Conservation (phyloP, 2,329 filamentous ascomycete species). For the Colletotrichum sp. region DNA sequence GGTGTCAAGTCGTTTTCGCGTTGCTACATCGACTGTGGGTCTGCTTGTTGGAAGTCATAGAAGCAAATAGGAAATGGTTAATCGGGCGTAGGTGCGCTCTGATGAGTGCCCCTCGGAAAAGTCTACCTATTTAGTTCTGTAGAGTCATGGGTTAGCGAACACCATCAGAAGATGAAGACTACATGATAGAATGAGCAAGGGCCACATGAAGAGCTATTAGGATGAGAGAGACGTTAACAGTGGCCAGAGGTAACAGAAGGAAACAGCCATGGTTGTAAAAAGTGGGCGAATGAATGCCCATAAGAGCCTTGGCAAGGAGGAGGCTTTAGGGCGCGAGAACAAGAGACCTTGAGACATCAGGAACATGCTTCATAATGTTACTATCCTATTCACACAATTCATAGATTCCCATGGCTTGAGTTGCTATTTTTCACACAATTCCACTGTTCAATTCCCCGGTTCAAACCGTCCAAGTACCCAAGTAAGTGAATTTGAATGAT, state of each 20-base stretch:
- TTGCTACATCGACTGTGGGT: not conserved
- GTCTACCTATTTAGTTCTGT: not conserved
- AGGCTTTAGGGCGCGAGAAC: not conserved
- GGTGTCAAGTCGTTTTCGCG: not conserved
- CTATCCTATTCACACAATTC: not conserved
- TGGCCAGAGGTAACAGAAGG: not conserved
- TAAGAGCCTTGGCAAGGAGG: not conserved
- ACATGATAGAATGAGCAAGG: not conserved
- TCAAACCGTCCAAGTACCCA: not conserved
- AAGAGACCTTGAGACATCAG: not conserved
- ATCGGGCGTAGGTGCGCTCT: not conserved
- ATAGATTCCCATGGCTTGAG: not conserved
- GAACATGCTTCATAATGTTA: not conserved
- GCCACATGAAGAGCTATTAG: not conserved
- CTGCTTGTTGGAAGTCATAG: not conserved
- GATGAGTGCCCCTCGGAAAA: not conserved
- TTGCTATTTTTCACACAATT: not conserved
- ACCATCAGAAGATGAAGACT: not conserved
- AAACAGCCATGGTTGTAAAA: not conserved
- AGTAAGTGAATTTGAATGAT: fast-evolving
- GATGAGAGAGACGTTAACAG: not conserved
- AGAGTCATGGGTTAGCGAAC: not conserved
- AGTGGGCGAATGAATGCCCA: not conserved
- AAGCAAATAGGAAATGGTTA: not conserved
- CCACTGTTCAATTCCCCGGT: not conserved